Conservation (phyloP, 2,329 filamentous ascomycete genomes). For the Calonectria naviculata region DNA sequence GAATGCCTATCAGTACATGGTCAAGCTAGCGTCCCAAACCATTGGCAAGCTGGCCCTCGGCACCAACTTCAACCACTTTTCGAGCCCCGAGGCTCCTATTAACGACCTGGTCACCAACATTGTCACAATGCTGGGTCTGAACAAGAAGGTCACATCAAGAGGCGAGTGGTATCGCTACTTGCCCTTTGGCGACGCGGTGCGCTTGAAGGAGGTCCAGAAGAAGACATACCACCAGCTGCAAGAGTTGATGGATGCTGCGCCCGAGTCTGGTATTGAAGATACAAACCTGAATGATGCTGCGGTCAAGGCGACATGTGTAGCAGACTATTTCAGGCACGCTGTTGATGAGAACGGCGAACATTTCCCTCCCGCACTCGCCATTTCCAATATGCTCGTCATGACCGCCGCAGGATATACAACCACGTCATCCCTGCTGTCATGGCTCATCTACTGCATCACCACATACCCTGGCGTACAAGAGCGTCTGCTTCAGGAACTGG, state of each 20-base stretch:
- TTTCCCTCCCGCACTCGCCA: not conserved
- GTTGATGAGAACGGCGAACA: not conserved
- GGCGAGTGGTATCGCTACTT: not conserved
- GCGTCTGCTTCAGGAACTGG: not conserved
- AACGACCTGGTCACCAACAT: not conserved
- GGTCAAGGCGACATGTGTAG: not conserved
- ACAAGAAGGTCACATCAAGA: not conserved
- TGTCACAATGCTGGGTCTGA: not conserved
- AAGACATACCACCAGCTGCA: not conserved
- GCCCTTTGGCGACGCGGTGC: not conserved
- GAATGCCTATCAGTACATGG: not conserved
- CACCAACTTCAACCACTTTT: not conserved
- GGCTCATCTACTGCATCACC: not conserved
- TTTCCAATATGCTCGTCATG: not conserved
- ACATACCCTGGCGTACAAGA: not conserved
- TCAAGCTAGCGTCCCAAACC: not conserved
- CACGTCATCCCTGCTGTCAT: not conserved
- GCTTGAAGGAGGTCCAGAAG: not conserved
- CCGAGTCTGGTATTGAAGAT: not conserved
- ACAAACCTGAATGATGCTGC: not conserved
- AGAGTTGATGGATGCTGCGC: not conserved
- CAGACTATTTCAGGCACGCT: not conserved
- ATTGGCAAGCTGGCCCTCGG: not conserved
- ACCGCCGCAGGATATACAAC: not conserved
- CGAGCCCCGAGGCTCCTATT: not conserved